Conservation (phyloP, 108 stramenopile genomes). For the Fistulifera solaris region DNA sequence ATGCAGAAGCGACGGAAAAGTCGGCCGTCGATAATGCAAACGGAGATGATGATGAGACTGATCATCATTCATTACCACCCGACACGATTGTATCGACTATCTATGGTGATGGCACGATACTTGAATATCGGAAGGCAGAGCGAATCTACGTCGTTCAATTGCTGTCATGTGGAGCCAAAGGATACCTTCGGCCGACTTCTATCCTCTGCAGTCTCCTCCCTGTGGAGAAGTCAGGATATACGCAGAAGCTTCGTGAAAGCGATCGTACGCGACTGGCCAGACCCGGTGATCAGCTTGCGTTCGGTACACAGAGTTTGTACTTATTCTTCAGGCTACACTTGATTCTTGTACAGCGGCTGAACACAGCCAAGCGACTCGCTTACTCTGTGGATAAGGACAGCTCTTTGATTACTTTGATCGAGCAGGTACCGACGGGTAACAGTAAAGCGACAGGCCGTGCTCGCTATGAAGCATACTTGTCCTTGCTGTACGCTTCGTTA, state of each 20-base stretch:
- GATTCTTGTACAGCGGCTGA: constrained; percentile 67
- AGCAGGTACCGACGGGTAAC: constrained; percentile 43
- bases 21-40: constrained; percentile 11
- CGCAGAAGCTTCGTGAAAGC: constrained; percentile 47
- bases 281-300: constrained; percentile 52
- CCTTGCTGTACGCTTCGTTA: constrained; percentile 59
- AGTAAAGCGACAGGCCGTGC: constrained; percentile 36
- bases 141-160: constrained; percentile 48
- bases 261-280: constrained; percentile 54
- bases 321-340: constrained; percentile 80
- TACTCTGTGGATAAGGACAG: constrained; percentile 41
- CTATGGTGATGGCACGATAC: constrained; percentile 59
- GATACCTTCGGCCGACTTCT: constrained; percentile 47
- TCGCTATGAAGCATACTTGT: constrained; percentile 69
- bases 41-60: constrained; percentile 8
- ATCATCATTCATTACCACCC: constrained; percentile 63
- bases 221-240: constrained; percentile 56
- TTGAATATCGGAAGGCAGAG: constrained; percentile 38
- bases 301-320: constrained; percentile 83
- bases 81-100: constrained; percentile 63
- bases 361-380: constrained; percentile 66
- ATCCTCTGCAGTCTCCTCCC: constrained; percentile 64
- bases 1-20: constrained; percentile 40
- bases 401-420: constrained; percentile 55
- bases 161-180: constrained; percentile 26